Percentiles rank a stretch among this genome's conserved stretches.
These are phyloP conservation scores for Cicer judaicum DNA, from an alignment of 306 rosid species.

Conservation along the genomic window DNA sequence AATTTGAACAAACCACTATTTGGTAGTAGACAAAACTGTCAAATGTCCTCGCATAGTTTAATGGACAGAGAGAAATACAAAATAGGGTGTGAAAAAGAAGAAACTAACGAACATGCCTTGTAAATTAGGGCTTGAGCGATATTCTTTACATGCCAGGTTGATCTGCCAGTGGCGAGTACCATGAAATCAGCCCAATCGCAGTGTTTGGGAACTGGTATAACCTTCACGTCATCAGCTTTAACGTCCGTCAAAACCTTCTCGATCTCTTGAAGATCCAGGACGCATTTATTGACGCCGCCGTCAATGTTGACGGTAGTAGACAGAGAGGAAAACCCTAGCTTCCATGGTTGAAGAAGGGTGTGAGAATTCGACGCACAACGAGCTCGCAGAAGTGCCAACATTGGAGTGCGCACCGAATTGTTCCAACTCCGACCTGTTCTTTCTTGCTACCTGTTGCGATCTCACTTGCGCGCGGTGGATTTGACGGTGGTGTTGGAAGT, in stretches of 20 bases:
- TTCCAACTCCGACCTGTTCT: too few species aligned
- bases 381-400: slow-evolving; percentile 59
- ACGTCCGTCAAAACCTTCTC: slow-evolving; percentile 82
- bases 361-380: slow-evolving; percentile 16
- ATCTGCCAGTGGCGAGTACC: slow-evolving; percentile 90
- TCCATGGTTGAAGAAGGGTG: slow-evolving; percentile 52
- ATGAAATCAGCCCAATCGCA: slow-evolving; percentile 86
- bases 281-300: slow-evolving; percentile 31
- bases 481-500: too few species aligned
- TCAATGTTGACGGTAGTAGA: slow-evolving; percentile 30
- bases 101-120: slow-evolving; percentile 58
- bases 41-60: not conserved
- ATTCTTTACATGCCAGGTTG: slow-evolving; percentile 93
- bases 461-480: too few species aligned
- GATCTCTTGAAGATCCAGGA: slow-evolving; percentile 72
- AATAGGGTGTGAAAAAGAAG: not conserved
- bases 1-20: too few species aligned
- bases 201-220: slow-evolving; percentile 61
- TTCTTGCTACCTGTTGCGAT: too few species aligned
- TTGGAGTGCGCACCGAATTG: slow-evolving; percentile 13
- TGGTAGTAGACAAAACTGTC: too few species aligned
- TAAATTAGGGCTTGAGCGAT: slow-evolving; percentile 94
- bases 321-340: slow-evolving; percentile 49
- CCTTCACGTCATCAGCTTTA: slow-evolving; percentile 81
- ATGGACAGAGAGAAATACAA: not conserved